phyloP scores from a whole-genome alignment of 257 asterid species.

The Solanum sejunctum region DNA sequence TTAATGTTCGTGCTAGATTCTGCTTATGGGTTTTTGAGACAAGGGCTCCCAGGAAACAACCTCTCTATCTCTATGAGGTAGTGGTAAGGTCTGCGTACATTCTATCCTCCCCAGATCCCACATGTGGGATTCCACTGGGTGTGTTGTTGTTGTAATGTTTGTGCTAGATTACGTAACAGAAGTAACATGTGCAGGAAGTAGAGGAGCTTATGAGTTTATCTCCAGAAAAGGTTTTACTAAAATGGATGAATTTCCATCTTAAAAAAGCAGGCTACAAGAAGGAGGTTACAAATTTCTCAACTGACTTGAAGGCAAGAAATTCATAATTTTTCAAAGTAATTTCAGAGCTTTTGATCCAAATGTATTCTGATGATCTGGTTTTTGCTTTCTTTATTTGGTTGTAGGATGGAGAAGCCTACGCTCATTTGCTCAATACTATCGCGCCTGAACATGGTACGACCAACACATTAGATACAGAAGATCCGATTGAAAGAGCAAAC shows the following conservation, averaged over 20 bases:
- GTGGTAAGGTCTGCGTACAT: too few species aligned
- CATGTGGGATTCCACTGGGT: too few species aligned
- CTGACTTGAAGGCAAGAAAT: slow-evolving; percentile 56
- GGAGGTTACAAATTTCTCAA: slow-evolving; percentile 62
- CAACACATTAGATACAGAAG: slow-evolving; percentile 39
- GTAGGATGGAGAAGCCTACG: slow-evolving; percentile 95
- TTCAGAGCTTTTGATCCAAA: background rate
- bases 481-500: slow-evolving; percentile 82
- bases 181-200: slow-evolving; percentile 36
- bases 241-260: slow-evolving; percentile 92
- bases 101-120: too few species aligned
- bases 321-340: too few species aligned
- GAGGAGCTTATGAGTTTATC: slow-evolving; percentile 70
- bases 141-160: too few species aligned
- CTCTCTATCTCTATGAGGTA: too few species aligned
- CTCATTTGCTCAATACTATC: slow-evolving; percentile 72
- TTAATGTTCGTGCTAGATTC: background rate
- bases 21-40: too few species aligned
- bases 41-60: too few species aligned
- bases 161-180: background rate
- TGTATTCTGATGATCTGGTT: background rate
- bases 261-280: slow-evolving; percentile 65
- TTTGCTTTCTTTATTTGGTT: background rate
- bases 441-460: slow-evolving; percentile 85
- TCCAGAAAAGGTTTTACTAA: slow-evolving; percentile 74